Percentiles rank a stretch among this genome's conserved stretches.
phyloP scores from a whole-genome alignment of 306 rosid genomes.

The Vachellia pachyceras region DNA sequence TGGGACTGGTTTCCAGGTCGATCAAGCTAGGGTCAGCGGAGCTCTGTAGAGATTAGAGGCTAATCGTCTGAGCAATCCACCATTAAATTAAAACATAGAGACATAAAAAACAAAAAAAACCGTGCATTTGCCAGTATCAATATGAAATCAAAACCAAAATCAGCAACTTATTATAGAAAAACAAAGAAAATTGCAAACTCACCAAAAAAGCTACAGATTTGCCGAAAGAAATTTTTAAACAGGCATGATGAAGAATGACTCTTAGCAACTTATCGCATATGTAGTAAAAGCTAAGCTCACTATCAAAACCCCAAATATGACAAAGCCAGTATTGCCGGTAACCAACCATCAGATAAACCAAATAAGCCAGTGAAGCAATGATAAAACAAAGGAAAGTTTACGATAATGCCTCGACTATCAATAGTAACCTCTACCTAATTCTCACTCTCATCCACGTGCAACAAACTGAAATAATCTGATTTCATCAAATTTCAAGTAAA shows the following conservation, averaged over 20 bases:
- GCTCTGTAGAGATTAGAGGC: slow-evolving; percentile 77
- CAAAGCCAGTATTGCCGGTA: slow-evolving; percentile 88
- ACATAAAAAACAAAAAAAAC: too few species aligned
- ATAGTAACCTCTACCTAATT: too few species aligned
- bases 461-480: too few species aligned
- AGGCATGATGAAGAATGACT: slow-evolving; percentile 33
- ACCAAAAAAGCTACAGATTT: background rate
- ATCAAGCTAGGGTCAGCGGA: slow-evolving; percentile 66
- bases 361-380: slow-evolving; percentile 79
- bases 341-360: slow-evolving; percentile 83
- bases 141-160: too few species aligned
- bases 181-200: slow-evolving; percentile 24
- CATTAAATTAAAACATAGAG: slow-evolving; percentile 62
- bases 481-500: too few species aligned
- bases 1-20: slow-evolving; percentile 98
- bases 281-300: slow-evolving; percentile 83
- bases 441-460: too few species aligned
- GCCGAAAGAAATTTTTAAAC: background rate
- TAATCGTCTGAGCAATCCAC: slow-evolving; percentile 76
- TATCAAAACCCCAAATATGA: slow-evolving; percentile 84
- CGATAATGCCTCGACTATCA: too few species aligned
- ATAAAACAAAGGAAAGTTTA: slow-evolving; percentile 41
- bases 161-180: slow-evolving; percentile 10
- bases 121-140: slow-evolving; percentile 39
- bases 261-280: slow-evolving; percentile 68